A percentile compares a stretch with the other conserved stretches of the same genome.
These are phyloP conservation scores for Arctostaphylos glauca DNA, from an alignment of 148 eudicot species.

Conservation along the genomic window DNA sequence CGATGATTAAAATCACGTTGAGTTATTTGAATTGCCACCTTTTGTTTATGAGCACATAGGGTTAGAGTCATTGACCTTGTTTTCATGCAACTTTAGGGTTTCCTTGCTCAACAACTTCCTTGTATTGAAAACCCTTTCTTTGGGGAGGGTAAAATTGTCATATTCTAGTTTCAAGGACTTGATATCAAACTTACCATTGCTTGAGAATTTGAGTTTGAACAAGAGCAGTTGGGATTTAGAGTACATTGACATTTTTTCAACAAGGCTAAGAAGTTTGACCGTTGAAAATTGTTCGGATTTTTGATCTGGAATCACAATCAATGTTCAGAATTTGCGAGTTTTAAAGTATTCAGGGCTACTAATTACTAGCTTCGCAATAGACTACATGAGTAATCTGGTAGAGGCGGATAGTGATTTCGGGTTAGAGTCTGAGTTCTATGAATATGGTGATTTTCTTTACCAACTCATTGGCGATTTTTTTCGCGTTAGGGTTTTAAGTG, in stretches of 20 bases:
- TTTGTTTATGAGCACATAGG: constrained; percentile 15
- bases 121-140: constrained; percentile 19
- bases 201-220: constrained; percentile 27
- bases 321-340: constrained; percentile 16
- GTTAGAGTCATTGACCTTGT: constrained; percentile 27
- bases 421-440: neutral
- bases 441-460: constrained; percentile 16
- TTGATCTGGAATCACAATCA: neutral
- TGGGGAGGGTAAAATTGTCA: constrained; percentile 26
- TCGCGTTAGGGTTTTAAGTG: constrained; percentile 19
- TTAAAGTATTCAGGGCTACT: constrained; percentile 32
- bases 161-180: neutral
- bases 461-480: constrained; percentile 2
- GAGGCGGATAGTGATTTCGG: constrained; percentile 31
- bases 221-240: constrained; percentile 30
- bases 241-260: constrained; percentile 1
- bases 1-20: neutral
- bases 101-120: constrained; percentile 5
- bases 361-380: neutral
- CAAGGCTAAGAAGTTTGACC: constrained; percentile 22
- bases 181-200: constrained; percentile 15
- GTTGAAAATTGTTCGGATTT: constrained; percentile 30
- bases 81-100: constrained; percentile 20
- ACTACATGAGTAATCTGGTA: neutral
- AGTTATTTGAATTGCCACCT: constrained; percentile 19